phyloP scores from a whole-genome alignment of 1,284 basidiomycete species.

The Microbotryum silenes-acaulis region DNA sequence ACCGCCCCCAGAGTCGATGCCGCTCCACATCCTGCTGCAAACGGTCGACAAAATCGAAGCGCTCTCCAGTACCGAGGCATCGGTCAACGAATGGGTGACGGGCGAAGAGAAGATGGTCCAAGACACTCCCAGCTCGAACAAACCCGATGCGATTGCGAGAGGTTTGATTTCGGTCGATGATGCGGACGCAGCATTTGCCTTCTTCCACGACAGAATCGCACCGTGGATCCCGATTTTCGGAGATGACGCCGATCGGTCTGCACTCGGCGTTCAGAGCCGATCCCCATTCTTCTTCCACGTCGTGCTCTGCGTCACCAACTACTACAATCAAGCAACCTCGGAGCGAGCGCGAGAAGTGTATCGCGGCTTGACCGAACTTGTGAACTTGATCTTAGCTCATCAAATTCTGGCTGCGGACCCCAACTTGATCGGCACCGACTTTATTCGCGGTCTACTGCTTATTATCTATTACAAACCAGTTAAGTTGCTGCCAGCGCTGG shows the following conservation, averaged over 20 bases:
- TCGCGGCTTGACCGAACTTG: slow-evolving; percentile 20
- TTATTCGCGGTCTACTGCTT: slow-evolving; percentile 21
- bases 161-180: slow-evolving; percentile 24
- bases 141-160: slow-evolving; percentile 21
- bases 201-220: slow-evolving; percentile 24
- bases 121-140: slow-evolving; percentile 4
- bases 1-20: slow-evolving; percentile 21
- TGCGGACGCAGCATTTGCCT: slow-evolving; percentile 19
- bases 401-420: slow-evolving; percentile 21
- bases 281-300: slow-evolving; percentile 27
- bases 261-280: slow-evolving; percentile 13
- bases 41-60: slow-evolving; percentile 4
- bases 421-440: slow-evolving; percentile 16
- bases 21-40: slow-evolving; percentile 21
- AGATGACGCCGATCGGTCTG: neutral
- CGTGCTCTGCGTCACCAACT: slow-evolving; percentile 27
- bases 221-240: slow-evolving; percentile 22
- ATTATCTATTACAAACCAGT: slow-evolving; percentile 25
- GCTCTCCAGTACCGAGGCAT: slow-evolving; percentile 1
- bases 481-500: neutral
- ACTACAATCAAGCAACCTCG: slow-evolving; percentile 25
- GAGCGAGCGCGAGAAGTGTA: slow-evolving; percentile 24
- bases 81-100: neutral
- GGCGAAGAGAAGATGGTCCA: slow-evolving; percentile 10
- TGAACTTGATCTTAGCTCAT: slow-evolving; percentile 18